Evolutionary conservation across 192 early-diverging fungal genomes (phyloP), one percentile per base, ranked within the genome.

Genomic region (Gonapodya sp.): DNA sequence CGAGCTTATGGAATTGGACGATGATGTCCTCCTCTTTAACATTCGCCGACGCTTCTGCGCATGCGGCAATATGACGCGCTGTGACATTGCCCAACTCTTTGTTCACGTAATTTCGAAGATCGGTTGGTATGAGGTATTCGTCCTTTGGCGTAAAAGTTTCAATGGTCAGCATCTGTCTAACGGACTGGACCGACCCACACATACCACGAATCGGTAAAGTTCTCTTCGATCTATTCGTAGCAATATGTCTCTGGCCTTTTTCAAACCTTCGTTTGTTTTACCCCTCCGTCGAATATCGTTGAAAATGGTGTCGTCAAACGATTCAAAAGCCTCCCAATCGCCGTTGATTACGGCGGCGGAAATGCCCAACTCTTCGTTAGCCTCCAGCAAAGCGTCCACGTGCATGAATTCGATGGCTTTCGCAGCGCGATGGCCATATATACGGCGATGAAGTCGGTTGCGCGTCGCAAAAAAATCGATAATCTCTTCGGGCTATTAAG

Each of bases 401-500:
- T 98, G 81, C 97, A 99, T 99, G 79, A 92, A 88, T 81, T 98
- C 96, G 79, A 95, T 91, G 0, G 92, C 92, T 32, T 88, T 93
- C 37, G 89, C 87, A 1, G 95, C 94, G 75, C 90, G 87, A 83
- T 99, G 97, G 32, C 91, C 94, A 84, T 99, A 99, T 2, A 98
- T 90, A 24, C 92, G 89, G 80, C 94, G 93, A 85, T 93, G 93
- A 16, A 95, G 83, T 81, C 90, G 91, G 81, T 93, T 94, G 0
- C 35, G 32, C 8, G 46, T 64, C 46, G 46, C 46, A 24, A 64
- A 64, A 64, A 64, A 64, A 64, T 64, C 46, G 46, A 64, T 64
- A 24, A 64, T 64, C 24, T 64, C 46, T 64, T 64, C 46, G 24
- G 46, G 46, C 46, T 64, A 24, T 24, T 24, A 64, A 64, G 8